Evolutionary conservation across 495 filamentous ascomycete species (phyloP), one percentile per base, ranked within the genome.

Genomic region (Neurospora africana): DNA sequence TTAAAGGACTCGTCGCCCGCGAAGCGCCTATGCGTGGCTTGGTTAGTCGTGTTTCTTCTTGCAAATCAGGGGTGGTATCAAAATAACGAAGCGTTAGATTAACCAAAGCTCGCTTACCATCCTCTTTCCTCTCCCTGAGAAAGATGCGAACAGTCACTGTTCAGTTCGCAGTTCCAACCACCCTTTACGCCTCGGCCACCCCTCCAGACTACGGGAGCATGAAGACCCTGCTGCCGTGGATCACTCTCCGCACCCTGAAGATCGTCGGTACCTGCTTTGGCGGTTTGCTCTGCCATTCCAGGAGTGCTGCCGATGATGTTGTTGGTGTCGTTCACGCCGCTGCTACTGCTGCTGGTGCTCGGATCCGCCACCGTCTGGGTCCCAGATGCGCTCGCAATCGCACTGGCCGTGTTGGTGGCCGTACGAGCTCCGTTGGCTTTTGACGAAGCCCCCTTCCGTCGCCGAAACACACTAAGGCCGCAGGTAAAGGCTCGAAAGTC

Each of bases 401-500:
- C 6, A 13, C 21, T 37, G n/a, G 36, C 2, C 13, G 23, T 17
- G 4, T 30, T 53, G 10, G 1, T 27, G 40, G 41, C 30, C 19
- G n/a, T 67, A 15, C 4, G 19, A 9, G 33, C 5, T 11, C 23
- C 27, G 21, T 35, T 58, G 40, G 41, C 69, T 68, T 23, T 15
- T 37, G 41, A 33, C 4, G 53, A 65, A 19, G 53, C 38, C 8
- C 68, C 17, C 37, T 47, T 37, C 36, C 77, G 75, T 39, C 80
- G 79, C 72, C 76, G 81, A 77, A 86, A 85, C 30, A 84, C 89
- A 72, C 87, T 92, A 74, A 99, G 73, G 2, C 91, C 90, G 76
- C 92, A 93, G 19, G 95, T 98, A 75, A 90, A 97, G n/a, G 93
- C 90, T 70, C 84, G 83, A 76, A 98, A 97, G 79, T 98, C 95